Percentiles rank a stretch among this genome's conserved stretches.
These are phyloP conservation scores for Xylaria sp. DNA, from an alignment of 2,329 filamentous ascomycete genomes.

Conservation along the genomic window DNA sequence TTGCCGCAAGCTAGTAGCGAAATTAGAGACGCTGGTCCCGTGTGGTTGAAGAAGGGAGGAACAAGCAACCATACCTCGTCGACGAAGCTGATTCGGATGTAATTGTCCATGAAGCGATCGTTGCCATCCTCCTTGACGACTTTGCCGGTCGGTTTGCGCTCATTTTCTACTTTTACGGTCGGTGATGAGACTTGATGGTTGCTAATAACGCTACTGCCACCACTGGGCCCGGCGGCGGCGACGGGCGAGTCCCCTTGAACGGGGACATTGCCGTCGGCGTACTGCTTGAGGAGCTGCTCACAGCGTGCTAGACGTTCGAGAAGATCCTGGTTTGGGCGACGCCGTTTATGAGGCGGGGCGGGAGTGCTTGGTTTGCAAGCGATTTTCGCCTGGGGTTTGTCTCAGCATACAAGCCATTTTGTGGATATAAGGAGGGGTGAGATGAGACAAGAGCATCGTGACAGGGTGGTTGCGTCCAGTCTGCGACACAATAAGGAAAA, in stretches of 20 bases:
- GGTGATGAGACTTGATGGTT: conserved; percentile 1
- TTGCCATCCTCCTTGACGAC: conserved; percentile 29
- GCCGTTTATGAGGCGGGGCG: conserved; percentile 28
- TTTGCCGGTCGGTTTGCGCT: conserved; percentile 13
- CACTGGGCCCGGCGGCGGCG: background rate
- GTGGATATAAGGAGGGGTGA: background rate
- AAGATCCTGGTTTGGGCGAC: conserved; percentile 31
- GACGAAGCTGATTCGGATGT: conserved; percentile 28
- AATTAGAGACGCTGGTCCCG: conserved; percentile 1
- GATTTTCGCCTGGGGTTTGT: conserved; percentile 25
- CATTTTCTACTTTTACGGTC: background rate
- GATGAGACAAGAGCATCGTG: background rate
- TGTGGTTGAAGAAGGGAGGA: background rate
- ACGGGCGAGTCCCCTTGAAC: background rate
- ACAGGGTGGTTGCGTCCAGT: background rate
- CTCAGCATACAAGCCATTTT: conserved; percentile 4
- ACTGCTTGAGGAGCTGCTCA: conserved; percentile 31
- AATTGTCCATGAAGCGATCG: conserved; percentile 30
- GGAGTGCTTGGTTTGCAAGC: conserved; percentile 29
- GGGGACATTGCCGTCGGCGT: conserved; percentile 24
- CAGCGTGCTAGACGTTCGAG: conserved; percentile 30
- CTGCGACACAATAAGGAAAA: background rate
- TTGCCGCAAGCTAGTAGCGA: conserved; percentile 21
- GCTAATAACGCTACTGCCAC: background rate
- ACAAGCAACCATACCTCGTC: conserved; percentile 22